Base-by-base conservation (phyloP, 2,329 filamentous ascomycete species). In the Sclerotinia minor region DNA sequence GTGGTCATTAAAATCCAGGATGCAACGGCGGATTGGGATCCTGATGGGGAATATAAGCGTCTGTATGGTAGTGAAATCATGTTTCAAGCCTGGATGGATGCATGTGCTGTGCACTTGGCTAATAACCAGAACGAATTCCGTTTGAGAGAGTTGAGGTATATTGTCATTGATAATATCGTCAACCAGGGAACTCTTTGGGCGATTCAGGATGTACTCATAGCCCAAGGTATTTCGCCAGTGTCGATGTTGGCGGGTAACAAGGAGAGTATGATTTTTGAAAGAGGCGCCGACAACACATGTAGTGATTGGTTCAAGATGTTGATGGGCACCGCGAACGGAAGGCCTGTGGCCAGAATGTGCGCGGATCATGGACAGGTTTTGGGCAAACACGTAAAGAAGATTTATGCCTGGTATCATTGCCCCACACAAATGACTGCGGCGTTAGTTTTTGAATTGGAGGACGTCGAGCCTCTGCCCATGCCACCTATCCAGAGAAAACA, bases 61-160 rank as follows among this genome's bases (percentile, higher is more conserved):
- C 32, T 61, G 26, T 49, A 49, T 32, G 19, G 11, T 8, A 61
- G 58, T 9, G 58, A 61, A 4, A 44, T 61, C 11, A 47, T 61
- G 3, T 61, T 38, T 7, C 58, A 61, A 50, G 29, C 29, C n/a
- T 61, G 58, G 58, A 13, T 21, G 21, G 58, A 49, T 26, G 13
- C 44, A 11, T 61, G 58, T 4, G 5, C 13, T 35, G 26, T 6
- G 15, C 13, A 58, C 21, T 19, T 19, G n/a, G 1, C n/a, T 19
- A 17, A n/a, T 9, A 35, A 38, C 4, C 21, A 5, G 19, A 24
- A 17, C 15, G n/a, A 26, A 5, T 41, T 35, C 2, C 15, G 26
- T 26, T 1, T 29, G 4, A 5, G 4, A 13, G 21, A 35, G 11
- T 13, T 50, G 21, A 61, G 35, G 21, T 61, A 35, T 13, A 11